Percentiles rank a stretch among this genome's conserved stretches.
Evolutionary conservation across 768 basidiomycete genomes (phyloP).

Genomic region (Xanthoconium stramineum): DNA sequence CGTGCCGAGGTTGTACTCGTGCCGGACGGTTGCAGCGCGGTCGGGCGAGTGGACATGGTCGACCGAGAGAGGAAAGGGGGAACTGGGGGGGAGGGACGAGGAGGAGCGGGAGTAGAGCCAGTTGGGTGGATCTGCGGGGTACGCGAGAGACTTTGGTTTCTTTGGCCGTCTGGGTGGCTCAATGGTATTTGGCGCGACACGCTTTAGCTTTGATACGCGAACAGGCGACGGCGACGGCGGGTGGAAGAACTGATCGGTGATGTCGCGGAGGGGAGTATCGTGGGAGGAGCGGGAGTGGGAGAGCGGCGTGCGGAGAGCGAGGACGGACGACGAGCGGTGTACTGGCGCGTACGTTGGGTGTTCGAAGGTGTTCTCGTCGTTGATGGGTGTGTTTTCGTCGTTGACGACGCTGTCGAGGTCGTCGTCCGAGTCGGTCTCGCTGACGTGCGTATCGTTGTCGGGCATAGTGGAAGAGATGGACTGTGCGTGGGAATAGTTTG

Average conservation of each 20-base stretch:
- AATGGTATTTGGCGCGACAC: slow-evolving; percentile 2
- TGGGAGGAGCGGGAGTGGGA: slow-evolving; percentile 19
- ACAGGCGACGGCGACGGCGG: slow-evolving; percentile 31
- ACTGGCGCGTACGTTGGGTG: background rate
- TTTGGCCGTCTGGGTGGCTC: slow-evolving; percentile 33
- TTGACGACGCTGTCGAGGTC: slow-evolving; percentile 2
- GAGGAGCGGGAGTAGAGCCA: slow-evolving; percentile 25
- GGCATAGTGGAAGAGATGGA: slow-evolving; percentile 13
- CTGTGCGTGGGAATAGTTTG: slow-evolving; percentile 23
- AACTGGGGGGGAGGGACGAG: slow-evolving; percentile 35
- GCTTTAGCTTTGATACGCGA: slow-evolving; percentile 23
- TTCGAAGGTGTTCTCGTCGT: slow-evolving; percentile 15
- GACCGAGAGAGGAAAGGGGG: slow-evolving; percentile 25
- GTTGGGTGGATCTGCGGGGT: slow-evolving; percentile 31
- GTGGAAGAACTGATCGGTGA: slow-evolving; percentile 35
- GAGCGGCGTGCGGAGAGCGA: slow-evolving; percentile 22
- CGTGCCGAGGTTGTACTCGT: slow-evolving; percentile 20
- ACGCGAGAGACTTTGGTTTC: slow-evolving; percentile 30
- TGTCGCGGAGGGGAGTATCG: slow-evolving; percentile 28
- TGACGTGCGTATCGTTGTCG: slow-evolving; percentile 17
- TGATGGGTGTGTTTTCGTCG: slow-evolving; percentile 7
- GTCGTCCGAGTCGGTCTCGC: slow-evolving; percentile 22
- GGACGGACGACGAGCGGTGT: slow-evolving; percentile 7
- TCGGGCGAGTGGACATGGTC: background rate
- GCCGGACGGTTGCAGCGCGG: slow-evolving; percentile 5